phyloP scores from a whole-genome alignment of 1,284 basidiomycete species.

The Termitomyces sp. region DNA sequence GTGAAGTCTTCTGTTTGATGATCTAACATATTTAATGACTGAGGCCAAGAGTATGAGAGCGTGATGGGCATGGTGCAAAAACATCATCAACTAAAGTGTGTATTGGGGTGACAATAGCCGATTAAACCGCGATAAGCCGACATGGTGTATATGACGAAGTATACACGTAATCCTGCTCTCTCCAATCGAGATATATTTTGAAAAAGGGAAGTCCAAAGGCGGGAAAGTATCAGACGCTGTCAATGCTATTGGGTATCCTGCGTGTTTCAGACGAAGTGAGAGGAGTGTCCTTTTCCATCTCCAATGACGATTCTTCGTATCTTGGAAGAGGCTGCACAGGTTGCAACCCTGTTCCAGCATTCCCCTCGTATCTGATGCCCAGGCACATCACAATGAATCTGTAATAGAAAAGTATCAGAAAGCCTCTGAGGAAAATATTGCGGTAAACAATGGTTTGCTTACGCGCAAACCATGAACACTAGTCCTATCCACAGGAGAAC shows the following conservation, averaged over 20 bases:
- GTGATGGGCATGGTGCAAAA: neutral
- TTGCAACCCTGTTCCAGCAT: neutral
- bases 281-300: neutral
- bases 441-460: neutral
- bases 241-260: neutral
- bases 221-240: neutral
- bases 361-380: neutral
- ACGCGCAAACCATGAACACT: neutral
- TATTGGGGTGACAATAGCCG: neutral
- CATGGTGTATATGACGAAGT: neutral
- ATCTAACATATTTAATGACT: neutral
- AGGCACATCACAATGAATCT: neutral
- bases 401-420: neutral
- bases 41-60: neutral
- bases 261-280: neutral
- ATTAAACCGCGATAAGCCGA: neutral
- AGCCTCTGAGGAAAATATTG: no score
- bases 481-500: neutral
- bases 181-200: neutral
- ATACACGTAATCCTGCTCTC: neutral
- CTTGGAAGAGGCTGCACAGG: neutral
- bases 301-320: neutral
- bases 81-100: neutral
- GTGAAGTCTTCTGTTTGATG: neutral
- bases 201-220: neutral